phyloP scores from a whole-genome alignment of 306 rosid genomes.

The Abrus precatorius region DNA sequence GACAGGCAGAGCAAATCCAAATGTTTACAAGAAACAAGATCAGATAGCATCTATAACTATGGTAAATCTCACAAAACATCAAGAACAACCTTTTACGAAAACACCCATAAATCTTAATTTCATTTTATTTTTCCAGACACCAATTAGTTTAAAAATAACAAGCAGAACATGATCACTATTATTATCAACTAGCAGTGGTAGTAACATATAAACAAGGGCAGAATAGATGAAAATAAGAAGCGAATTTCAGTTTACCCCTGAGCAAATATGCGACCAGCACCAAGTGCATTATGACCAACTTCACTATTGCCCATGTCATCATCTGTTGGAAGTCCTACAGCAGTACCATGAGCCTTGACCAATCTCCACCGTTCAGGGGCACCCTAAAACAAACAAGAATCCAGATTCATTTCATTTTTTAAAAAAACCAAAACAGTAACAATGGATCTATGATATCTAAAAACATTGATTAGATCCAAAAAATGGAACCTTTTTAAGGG shows the following conservation, averaged over 20 bases:
- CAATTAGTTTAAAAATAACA: background rate
- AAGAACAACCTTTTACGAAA: background rate
- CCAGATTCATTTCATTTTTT: slow-evolving; percentile 9
- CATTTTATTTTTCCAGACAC: background rate
- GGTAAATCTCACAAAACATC: background rate
- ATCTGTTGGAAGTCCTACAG: slow-evolving; percentile 95
- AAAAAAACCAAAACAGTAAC: background rate
- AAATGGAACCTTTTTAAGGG: slow-evolving; percentile 72
- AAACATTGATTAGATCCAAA: background rate
- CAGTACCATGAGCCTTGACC: slow-evolving; percentile 92
- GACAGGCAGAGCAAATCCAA: slow-evolving; percentile 1
- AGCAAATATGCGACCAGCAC: slow-evolving; percentile 96
- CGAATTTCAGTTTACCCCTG: slow-evolving; percentile 75
- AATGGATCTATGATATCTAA: background rate
- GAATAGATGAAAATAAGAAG: slow-evolving; percentile 11
- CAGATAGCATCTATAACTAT: background rate
- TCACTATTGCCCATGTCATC: slow-evolving; percentile 99
- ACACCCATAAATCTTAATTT: background rate
- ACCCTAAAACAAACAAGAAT: slow-evolving; percentile 54
- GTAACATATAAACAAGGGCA: background rate
- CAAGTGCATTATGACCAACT: slow-evolving; percentile 98
- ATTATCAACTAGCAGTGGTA: slow-evolving; percentile 1
- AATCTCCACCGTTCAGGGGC: slow-evolving; percentile 92
- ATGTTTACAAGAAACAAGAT: slow-evolving; percentile 11
- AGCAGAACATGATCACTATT: background rate